Percentiles rank a stretch among this genome's conserved stretches.
Conservation (phyloP, 2,329 filamentous ascomycete genomes). For the Arthroderma sp. region DNA sequence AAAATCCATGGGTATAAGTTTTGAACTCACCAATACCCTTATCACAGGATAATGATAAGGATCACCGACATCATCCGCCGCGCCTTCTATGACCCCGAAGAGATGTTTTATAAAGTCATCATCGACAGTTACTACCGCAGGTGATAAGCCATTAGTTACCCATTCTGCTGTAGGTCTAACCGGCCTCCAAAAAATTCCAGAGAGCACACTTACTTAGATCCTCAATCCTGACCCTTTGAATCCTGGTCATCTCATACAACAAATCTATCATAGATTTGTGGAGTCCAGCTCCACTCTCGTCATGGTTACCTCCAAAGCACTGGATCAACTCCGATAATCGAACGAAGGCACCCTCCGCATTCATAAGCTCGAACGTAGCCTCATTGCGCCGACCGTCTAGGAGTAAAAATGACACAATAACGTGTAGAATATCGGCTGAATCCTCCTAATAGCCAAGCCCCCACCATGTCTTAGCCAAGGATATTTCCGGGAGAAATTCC, state of each 20-base stretch:
- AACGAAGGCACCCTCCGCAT: slow-evolving; percentile 69
- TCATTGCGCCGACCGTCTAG: slow-evolving; percentile 75
- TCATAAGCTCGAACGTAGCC: slow-evolving; percentile 71
- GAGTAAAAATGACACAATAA: slow-evolving; percentile 71
- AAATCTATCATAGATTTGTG: slow-evolving; percentile 75
- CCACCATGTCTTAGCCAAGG: background rate
- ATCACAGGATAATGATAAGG: slow-evolving; percentile 95
- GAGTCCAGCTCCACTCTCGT: slow-evolving; percentile 45
- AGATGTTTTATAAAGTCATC: slow-evolving; percentile 76
- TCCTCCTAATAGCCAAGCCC: slow-evolving; percentile 54
- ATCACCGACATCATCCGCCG: slow-evolving; percentile 76
- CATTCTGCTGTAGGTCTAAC: too few relatives aligned
- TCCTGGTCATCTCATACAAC: slow-evolving; percentile 90
- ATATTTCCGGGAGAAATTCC: background rate
- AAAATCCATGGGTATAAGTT: too few relatives aligned
- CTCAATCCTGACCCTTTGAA: slow-evolving; percentile 64
- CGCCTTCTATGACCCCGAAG: slow-evolving; percentile 73
- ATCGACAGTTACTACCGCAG: slow-evolving; percentile 28
- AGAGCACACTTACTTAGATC: slow-evolving; percentile 53
- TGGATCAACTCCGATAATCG: slow-evolving; percentile 72
- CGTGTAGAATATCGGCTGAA: slow-evolving; percentile 62
- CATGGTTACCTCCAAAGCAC: slow-evolving; percentile 40
- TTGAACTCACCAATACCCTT: slow-evolving; percentile 60
- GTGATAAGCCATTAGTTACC: background rate
- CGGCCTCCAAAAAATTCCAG: background rate